A percentile compares a stretch with the other conserved stretches of the same genome.
Conservation (phyloP, 2,329 filamentous ascomycete genomes). For the Verticillium longisporum region DNA sequence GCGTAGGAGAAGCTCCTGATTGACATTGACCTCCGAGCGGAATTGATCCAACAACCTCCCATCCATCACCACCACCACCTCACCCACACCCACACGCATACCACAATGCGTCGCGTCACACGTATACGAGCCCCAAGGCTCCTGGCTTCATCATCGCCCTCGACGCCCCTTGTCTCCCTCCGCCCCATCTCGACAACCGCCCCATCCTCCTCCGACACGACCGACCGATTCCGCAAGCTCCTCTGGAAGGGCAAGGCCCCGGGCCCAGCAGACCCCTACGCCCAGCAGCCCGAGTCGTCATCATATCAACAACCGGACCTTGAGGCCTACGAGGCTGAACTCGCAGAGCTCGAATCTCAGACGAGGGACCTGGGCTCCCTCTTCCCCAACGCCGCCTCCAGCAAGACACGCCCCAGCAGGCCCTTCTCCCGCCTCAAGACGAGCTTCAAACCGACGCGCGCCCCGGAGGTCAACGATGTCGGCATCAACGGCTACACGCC, state of each 20-base stretch:
- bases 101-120: conserved; percentile 35
- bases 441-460: not conserved
- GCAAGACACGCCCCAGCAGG: not conserved
- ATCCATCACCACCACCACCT: not conserved
- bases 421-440: conserved; percentile 1
- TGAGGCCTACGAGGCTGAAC: conserved; percentile 11
- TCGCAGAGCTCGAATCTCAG: conserved; percentile 9
- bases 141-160: conserved; percentile 19
- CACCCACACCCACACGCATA: not conserved
- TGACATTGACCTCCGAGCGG: not conserved
- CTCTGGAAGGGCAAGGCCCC: conserved; percentile 30
- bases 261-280: conserved; percentile 30
- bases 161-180: conserved; percentile 7
- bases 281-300: conserved; percentile 21
- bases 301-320: conserved; percentile 23
- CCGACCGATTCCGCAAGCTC: conserved; percentile 30
- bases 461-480: conserved; percentile 4
- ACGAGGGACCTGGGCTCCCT: not conserved
- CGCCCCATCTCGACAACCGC: conserved; percentile 25
- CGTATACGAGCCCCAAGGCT: conserved; percentile 27
- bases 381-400: not conserved
- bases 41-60: not conserved
- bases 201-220: conserved; percentile 22
- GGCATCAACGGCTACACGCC: conserved; percentile 35
- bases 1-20: conserved; percentile 1